These are phyloP conservation scores for Rhexocercosporidium sp. DNA, from an alignment of 2,329 filamentous ascomycete species.

Conservation along the genomic window DNA sequence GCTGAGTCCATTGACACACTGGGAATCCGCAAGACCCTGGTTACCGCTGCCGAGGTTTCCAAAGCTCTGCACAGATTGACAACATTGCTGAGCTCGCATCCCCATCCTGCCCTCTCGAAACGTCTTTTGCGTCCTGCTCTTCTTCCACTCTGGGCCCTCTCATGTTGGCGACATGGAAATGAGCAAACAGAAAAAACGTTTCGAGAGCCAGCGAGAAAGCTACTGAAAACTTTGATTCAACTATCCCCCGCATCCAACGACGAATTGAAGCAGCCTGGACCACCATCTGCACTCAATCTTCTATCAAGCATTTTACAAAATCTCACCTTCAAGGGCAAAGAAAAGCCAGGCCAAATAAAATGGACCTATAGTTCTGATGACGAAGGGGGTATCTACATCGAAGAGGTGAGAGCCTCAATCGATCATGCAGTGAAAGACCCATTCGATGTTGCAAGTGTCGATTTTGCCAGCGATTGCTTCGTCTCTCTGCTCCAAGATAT, in stretches of 20 bases:
- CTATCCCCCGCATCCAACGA: conserved; percentile 50
- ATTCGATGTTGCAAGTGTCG: conserved; percentile 38
- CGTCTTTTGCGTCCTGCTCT: conserved; percentile 64
- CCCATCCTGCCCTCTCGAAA: conserved; percentile 68
- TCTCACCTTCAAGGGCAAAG: conserved; percentile 60
- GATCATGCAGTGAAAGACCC: not conserved
- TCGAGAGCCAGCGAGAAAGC: conserved; percentile 51
- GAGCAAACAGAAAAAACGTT: conserved; percentile 46
- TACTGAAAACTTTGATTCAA: conserved; percentile 63
- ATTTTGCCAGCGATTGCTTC: conserved; percentile 53
- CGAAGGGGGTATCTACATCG: conserved; percentile 58
- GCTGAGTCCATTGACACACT: conserved; percentile 24
- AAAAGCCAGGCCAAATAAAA: conserved; percentile 34
- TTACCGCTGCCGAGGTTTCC: conserved; percentile 53
- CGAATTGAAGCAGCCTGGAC: not conserved
- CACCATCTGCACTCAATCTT: conserved; percentile 40
- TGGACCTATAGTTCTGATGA: conserved; percentile 60
- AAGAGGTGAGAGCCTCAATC: conserved; percentile 28
- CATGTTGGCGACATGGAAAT: conserved; percentile 53
- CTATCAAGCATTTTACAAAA: conserved; percentile 57
- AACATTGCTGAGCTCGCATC: conserved; percentile 64
- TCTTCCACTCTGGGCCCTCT: conserved; percentile 66
- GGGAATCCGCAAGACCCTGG: conserved; percentile 37
- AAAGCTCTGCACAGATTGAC: conserved; percentile 59
- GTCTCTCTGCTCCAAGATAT: conserved; percentile 54